These are phyloP conservation scores for Eucommia ulmoides DNA, from an alignment of 257 asterid genomes.

Conservation along the genomic window DNA sequence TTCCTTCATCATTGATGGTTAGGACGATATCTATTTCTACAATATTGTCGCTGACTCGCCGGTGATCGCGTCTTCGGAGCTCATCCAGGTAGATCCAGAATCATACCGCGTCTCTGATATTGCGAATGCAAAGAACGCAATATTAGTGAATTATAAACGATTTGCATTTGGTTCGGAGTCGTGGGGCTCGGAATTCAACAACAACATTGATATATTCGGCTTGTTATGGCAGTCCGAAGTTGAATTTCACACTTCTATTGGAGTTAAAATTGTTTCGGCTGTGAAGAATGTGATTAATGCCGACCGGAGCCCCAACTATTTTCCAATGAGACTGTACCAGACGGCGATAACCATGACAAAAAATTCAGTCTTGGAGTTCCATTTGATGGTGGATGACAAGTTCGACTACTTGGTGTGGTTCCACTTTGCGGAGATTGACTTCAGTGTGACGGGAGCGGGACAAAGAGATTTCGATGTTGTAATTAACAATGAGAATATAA, in stretches of 20 bases:
- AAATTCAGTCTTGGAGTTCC: constrained; percentile 53
- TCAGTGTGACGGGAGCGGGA: constrained; percentile 57
- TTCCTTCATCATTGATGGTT: constrained; percentile 28
- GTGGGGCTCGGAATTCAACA: constrained; percentile 92
- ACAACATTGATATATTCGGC: constrained; percentile 67
- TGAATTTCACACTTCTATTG: constrained; percentile 29
- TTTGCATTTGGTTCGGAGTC: constrained; percentile 71
- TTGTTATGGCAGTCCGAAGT: constrained; percentile 76
- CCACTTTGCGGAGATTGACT: constrained; percentile 91
- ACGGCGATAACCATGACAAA: constrained; percentile 48
- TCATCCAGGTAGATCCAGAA: constrained; percentile 34
- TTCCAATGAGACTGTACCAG: constrained; percentile 66
- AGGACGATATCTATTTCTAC: constrained; percentile 68
- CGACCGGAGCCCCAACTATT: constrained; percentile 54
- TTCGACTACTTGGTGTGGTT: constrained; percentile 78
- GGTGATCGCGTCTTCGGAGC: constrained; percentile 54
- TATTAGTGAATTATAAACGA: constrained; percentile 76
- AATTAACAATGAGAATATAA: constrained; percentile 63
- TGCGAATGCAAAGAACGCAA: constrained; percentile 17
- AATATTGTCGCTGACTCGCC: constrained; percentile 96
- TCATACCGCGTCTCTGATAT: too few relatives aligned
- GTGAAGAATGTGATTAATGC: constrained; percentile 24
- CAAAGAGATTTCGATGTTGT: constrained; percentile 76
- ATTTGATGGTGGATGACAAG: constrained; percentile 64
- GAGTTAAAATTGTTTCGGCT: constrained; percentile 66